Percentiles rank a stretch among this genome's conserved stretches.
phyloP scores from a whole-genome alignment of 179 eudicot genomes.

The Pouteria campechiana region DNA sequence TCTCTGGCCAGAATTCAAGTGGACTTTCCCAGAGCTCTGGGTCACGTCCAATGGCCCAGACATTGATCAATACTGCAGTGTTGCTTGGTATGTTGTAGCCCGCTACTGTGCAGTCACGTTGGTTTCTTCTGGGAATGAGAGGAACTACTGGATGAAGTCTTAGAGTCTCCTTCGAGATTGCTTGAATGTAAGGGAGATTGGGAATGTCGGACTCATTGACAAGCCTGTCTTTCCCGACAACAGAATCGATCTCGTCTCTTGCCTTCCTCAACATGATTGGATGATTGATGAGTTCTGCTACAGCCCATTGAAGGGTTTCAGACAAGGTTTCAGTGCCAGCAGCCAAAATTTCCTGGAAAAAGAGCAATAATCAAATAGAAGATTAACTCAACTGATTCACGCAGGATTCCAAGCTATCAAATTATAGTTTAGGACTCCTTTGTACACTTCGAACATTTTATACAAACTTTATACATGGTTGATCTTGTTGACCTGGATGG shows the following conservation, averaged over 20 bases:
- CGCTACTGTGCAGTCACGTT: slow-evolving; percentile 2
- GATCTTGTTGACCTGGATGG: no score
- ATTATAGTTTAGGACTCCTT: no score
- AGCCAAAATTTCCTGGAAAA: slow-evolving; percentile 14
- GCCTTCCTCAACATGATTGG: slow-evolving; percentile 16
- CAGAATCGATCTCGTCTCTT: slow-evolving; percentile 13
- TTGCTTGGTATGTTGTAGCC: slow-evolving; percentile 12
- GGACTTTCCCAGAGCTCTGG: slow-evolving; percentile 20
- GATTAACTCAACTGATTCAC: no score
- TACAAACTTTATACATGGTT: no score
- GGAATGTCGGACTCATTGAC: slow-evolving; percentile 16
- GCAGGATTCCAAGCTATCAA: no score
- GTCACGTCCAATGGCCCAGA: slow-evolving; percentile 22
- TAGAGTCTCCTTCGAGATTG: slow-evolving; percentile 16
- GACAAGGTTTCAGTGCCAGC: slow-evolving; percentile 28
- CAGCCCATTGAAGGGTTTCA: slow-evolving; percentile 20
- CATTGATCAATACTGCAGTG: slow-evolving; percentile 9
- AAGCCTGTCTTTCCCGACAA: slow-evolving; percentile 11
- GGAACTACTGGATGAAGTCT: slow-evolving; percentile 29
- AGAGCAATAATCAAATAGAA: background rate
- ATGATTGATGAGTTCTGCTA: slow-evolving; percentile 25
- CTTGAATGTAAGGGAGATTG: slow-evolving; percentile 24
- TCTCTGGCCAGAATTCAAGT: slow-evolving; percentile 13
- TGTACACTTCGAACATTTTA: no score
- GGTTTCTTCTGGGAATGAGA: slow-evolving; percentile 6